phyloP scores from a whole-genome alignment of 306 rosid species.

The Vachellia collinsii region DNA sequence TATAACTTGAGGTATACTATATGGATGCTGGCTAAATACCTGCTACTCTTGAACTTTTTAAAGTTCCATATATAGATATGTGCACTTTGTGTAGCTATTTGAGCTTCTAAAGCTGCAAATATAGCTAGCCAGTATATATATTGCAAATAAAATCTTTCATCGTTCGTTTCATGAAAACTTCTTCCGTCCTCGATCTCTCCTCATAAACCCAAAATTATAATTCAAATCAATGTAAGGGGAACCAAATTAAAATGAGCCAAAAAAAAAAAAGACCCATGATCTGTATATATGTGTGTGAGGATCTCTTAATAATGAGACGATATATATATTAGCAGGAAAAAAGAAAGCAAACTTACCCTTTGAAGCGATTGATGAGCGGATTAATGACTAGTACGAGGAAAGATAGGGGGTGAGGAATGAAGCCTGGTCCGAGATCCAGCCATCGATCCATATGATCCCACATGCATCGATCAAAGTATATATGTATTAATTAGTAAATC shows the following conservation, averaged over 20 bases:
- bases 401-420: conserved; percentile 56
- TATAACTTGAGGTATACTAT: not conserved
- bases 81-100: not conserved
- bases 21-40: not conserved
- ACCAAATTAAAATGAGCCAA: not conserved
- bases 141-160: not conserved
- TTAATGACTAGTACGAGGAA: conserved; percentile 23
- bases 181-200: not conserved
- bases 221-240: not conserved
- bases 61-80: not conserved
- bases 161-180: not conserved
- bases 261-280: not conserved
- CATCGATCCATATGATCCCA: not conserved
- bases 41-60: not conserved
- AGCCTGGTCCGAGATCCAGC: conserved; percentile 69
- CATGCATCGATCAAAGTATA: not conserved
- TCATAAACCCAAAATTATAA: not conserved
- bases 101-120: conserved; percentile 8
- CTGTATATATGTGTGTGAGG: not conserved
- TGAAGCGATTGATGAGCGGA: not conserved
- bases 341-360: conserved; percentile 2
- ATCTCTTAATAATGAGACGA: not conserved
- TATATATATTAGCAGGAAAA: not conserved
- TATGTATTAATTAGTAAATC: not conserved
- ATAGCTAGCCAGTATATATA: not conserved